phyloP scores from a whole-genome alignment of 495 filamentous ascomycete species.

The Bacidia gigantensis region DNA sequence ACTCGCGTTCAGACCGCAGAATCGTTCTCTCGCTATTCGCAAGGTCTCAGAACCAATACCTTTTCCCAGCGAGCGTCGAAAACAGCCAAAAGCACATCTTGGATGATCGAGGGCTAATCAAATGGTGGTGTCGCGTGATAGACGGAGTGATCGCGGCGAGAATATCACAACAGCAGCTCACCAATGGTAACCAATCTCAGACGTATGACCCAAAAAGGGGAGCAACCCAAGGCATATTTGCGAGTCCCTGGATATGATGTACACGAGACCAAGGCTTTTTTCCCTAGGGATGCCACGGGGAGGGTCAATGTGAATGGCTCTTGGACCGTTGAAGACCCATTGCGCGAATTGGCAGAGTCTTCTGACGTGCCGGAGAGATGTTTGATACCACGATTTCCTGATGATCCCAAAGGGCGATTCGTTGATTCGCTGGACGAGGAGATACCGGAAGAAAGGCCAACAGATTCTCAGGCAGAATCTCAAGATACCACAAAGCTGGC shows the following conservation, averaged over 20 bases:
- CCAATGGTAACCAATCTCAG: too few relatives aligned
- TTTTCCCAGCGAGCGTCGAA: constrained; percentile 83
- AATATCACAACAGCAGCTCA: constrained; percentile 22
- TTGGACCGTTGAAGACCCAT: constrained; percentile 46
- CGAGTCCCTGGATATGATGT: constrained; percentile 75
- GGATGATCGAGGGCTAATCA: constrained; percentile 74
- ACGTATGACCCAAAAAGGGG: constrained; percentile 11
- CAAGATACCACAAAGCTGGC: constrained; percentile 17
- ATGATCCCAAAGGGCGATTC: constrained; percentile 92
- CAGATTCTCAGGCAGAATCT: constrained; percentile 25
- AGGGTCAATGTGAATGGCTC: constrained; percentile 32
- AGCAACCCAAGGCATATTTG: constrained; percentile 53
- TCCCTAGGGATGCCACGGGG: constrained; percentile 35
- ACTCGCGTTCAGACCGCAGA: constrained; percentile 51
- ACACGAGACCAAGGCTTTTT: constrained; percentile 52
- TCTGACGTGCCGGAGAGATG: constrained; percentile 60
- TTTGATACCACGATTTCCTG: constrained; percentile 80
- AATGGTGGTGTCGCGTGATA: constrained; percentile 86
- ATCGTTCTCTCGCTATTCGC: constrained; percentile 86
- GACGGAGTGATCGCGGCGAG: constrained; percentile 50
- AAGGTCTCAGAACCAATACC: constrained; percentile 80
- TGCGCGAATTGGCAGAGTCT: constrained; percentile 43
- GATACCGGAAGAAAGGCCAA: constrained; percentile 32
- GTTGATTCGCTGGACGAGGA: constrained; percentile 79
- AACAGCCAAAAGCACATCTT: constrained; percentile 84